phyloP scores from a whole-genome alignment of 345 rosid species.

The Gynandropsis gynandra region DNA sequence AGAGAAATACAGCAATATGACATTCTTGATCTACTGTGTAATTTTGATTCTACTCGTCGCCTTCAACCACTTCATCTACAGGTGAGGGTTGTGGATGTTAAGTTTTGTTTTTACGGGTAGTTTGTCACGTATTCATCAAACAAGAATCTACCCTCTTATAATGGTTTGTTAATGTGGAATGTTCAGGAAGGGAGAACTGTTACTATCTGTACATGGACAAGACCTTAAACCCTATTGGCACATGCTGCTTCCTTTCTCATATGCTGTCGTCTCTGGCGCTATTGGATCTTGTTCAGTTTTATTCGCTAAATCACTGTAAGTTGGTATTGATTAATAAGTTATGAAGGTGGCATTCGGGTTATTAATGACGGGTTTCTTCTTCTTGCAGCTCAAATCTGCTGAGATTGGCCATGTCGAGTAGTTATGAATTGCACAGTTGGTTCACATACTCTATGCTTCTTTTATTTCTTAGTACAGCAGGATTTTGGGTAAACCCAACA shows the following conservation, averaged over 20 bases:
- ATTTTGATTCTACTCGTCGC: constrained; percentile 61
- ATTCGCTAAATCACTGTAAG: constrained; percentile 98
- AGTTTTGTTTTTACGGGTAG: not conserved
- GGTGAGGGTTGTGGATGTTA: constrained; percentile 35
- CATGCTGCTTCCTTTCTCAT: constrained; percentile 87
- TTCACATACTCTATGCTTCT: constrained; percentile 97
- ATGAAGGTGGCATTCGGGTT: constrained; percentile 9
- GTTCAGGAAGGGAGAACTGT: constrained; percentile 84
- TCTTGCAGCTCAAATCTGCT: constrained; percentile 81
- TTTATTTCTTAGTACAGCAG: constrained; percentile 93
- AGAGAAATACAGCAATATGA: constrained; percentile 79
- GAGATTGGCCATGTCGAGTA: constrained; percentile 84
- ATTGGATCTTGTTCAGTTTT: constrained; percentile 95
- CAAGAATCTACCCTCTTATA: not conserved
- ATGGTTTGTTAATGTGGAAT: constrained; percentile 12
- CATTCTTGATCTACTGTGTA: constrained; percentile 81
- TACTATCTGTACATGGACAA: constrained; percentile 56
- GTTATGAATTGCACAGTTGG: constrained; percentile 89
- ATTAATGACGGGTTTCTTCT: constrained; percentile 18
- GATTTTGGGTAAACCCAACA: constrained; percentile 72
- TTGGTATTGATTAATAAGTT: constrained; percentile 11
- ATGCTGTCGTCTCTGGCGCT: constrained; percentile 96
- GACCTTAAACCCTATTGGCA: constrained; percentile 79
- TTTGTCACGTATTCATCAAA: not conserved
- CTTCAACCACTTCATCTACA: constrained; percentile 63